Base-by-base conservation (phyloP, 2,329 filamentous ascomycete genomes). In the Aspergillus amoenus region DNA sequence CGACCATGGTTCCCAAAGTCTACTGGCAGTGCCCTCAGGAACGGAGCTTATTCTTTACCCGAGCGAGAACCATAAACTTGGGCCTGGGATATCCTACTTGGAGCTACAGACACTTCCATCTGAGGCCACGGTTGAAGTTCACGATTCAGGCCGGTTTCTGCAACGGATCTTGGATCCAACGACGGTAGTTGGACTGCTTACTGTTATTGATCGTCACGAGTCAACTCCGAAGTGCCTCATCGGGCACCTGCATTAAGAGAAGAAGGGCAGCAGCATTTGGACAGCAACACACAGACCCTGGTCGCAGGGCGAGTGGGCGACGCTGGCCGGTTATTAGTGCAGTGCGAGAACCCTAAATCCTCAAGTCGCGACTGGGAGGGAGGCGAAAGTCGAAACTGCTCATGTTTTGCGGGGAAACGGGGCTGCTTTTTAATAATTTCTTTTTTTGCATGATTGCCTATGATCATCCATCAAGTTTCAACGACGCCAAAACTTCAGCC, bases 401-500 rank as follows among this genome's bases (percentile, higher is more conserved):
- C 55, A 40, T 43, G 45, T 57, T 54, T 53, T 65, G 64, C 61
- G 64, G 63, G 63, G 61, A 56, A 64, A 61, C 34, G 43, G 48
- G 49, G 54, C 22, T 41, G 12, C 30, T 40, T 48, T 49, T 22
- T 21, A 42, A 51, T 56, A 48, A 40, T 50, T 56, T 53, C 52
- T 55, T 43, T 37, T 54, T 56, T 40, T 5, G 6, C 5, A n/a
- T 6, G 39, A 43, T 40, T 39, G n/a, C 30, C 45, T 15, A 40
- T 44, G 27, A 27, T 43, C 13, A 22, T 27, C 13, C 39, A 8
- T 37, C 15, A 12, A 22, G 9, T 7, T 21, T 41, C n/a, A 37
- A n/a, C 7, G 2, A 12, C 39, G 49, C 21, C 41, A 54, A 52
- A 24, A 40, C 46, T 51, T 41, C 44, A 48, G 24, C 40, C 44